Evolutionary conservation across 148 eudicot genomes (phyloP), one percentile per base, ranked within the genome.

Genomic region (Heliosperma pusillum): DNA sequence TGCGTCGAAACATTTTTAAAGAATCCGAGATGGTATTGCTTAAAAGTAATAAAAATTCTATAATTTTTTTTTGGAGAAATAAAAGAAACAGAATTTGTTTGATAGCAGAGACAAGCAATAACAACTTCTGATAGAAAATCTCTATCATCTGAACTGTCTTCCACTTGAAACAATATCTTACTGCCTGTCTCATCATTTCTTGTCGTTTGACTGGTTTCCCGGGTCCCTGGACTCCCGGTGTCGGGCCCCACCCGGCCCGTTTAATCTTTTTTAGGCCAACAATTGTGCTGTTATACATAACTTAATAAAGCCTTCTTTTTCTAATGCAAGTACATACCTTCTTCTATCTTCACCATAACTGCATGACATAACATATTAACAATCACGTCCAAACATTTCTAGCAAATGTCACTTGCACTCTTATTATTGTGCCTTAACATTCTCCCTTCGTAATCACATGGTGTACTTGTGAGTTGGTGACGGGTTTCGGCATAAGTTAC

Each of bases 81-180:
- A n/a, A n/a, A 53, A 36, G 19, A 73, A 78, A 78, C 72, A 58
- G 76, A 59, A 59, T 29, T 65, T 71, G 79, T 76, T 71, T 73
- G 68, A 58, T 65, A 10, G 79, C 44, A n/a, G 72, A 76, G 83
- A 80, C 79, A 80, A 80, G 30, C 29, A 0, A 21, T 66, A 75
- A 71, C 82, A 80, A 25, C 4, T 70, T 70, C 71, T 80, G 78
- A 69, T 74, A 62, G 74, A 55, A 58, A 44, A 47, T 50, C 11
- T 22, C 10, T 69, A 47, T 79, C 61, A 60, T 74, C 70, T 72
- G 45, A 72, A 80, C 76, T 76, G 79, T 76, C 76, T 36, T 80
- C 76, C 79, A 80, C 76, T 80, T 66, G 60, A 70, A 80, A 78
- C 75, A 75, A 69, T 20, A 29, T 59, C 58, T 57, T n/a, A 64